Evolutionary conservation across 2,329 filamentous ascomycete species (phyloP).

Genomic region (Sporothrix euskadiensis): DNA sequence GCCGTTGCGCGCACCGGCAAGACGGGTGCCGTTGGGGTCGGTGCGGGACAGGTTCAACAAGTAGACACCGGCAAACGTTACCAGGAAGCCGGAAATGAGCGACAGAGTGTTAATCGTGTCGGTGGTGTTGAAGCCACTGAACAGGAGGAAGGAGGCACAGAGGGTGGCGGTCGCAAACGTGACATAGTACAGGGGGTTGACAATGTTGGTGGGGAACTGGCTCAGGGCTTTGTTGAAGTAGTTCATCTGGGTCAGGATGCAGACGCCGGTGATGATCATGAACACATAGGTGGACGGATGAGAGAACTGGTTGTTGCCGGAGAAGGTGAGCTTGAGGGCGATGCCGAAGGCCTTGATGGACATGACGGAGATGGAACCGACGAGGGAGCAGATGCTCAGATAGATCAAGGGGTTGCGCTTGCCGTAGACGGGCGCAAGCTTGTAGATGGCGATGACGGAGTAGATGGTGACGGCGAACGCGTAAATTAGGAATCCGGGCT

Average conservation of each 20-base stretch:
- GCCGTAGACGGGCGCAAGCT: slow-evolving; percentile 82
- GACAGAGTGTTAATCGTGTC: slow-evolving; percentile 90
- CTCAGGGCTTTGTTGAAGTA: slow-evolving; percentile 99
- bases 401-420: slow-evolving; percentile 96
- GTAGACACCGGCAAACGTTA: slow-evolving; percentile 95
- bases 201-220: slow-evolving; percentile 95
- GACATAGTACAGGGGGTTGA: slow-evolving; percentile 96
- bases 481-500: slow-evolving; percentile 89
- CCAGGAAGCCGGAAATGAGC: slow-evolving; percentile 85
- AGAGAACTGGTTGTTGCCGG: slow-evolving; percentile 90
- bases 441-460: slow-evolving; percentile 94
- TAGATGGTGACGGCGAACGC: slow-evolving; percentile 78
- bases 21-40: slow-evolving; percentile 76
- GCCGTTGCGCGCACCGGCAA: slow-evolving; percentile 58
- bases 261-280: slow-evolving; percentile 86
- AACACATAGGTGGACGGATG: slow-evolving; percentile 98
- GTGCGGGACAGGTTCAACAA: slow-evolving; percentile 91
- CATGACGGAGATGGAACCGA: slow-evolving; percentile 98
- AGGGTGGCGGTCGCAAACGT: slow-evolving; percentile 95
- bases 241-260: slow-evolving; percentile 99
- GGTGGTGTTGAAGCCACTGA: slow-evolving; percentile 92
- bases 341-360: slow-evolving; percentile 98
- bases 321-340: slow-evolving; percentile 90
- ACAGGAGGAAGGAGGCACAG: slow-evolving; percentile 92
- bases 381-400: slow-evolving; percentile 95